Conservation (phyloP, 2,329 filamentous ascomycete species). For the Talaromyces sp. region DNA sequence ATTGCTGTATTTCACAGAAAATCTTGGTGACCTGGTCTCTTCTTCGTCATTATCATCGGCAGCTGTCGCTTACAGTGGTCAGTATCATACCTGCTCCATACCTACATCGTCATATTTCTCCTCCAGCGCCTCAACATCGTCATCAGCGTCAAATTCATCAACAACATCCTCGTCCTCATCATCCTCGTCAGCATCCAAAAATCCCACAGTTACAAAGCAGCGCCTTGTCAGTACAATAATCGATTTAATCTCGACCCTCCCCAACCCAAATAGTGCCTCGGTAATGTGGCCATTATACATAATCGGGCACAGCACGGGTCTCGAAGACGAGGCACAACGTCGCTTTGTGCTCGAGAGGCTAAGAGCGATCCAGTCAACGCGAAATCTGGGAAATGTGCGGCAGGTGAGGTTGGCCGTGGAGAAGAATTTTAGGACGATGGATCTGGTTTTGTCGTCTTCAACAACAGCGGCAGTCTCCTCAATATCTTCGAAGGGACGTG, state of each 20-base stretch:
- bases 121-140: neutral
- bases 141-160: neutral
- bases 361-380: constrained; percentile 22
- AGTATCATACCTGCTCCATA: neutral
- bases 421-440: constrained; percentile 22
- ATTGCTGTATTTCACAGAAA: constrained; percentile 28
- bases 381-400: constrained; percentile 31
- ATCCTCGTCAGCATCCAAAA: neutral
- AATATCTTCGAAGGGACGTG: neutral
- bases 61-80: neutral
- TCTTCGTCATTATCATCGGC: neutral
- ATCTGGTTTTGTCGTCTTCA: constrained; percentile 4
- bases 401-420: constrained; percentile 25
- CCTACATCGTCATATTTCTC: neutral
- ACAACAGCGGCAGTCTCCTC: neutral
- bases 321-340: constrained; percentile 26
- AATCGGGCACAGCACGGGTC: constrained; percentile 24
- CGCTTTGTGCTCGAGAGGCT: constrained; percentile 32
- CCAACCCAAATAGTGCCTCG: constrained; percentile 22
- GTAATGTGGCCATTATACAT: constrained; percentile 27
- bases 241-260: constrained; percentile 22
- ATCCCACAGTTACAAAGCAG: constrained; percentile 13
- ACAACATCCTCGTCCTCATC: neutral
- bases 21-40: constrained; percentile 17
- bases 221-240: constrained; percentile 23